Evolutionary conservation across 2,329 filamentous ascomycete species (phyloP).

Genomic region (Leptographium lundbergii): DNA sequence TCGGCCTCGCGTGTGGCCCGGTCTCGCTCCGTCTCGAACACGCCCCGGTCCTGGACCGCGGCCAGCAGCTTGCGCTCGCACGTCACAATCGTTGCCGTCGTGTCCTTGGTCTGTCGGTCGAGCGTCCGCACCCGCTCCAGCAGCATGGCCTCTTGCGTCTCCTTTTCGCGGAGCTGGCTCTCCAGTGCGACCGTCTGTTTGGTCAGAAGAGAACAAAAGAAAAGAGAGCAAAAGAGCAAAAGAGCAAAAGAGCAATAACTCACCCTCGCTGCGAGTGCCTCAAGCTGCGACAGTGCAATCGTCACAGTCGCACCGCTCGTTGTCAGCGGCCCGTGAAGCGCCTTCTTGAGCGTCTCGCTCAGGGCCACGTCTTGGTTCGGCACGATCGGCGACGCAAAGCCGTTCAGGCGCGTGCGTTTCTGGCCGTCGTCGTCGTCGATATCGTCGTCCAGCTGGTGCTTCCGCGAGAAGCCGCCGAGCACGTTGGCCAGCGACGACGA

Average conservation of each 20-base stretch:
- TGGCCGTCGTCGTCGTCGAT: conserved; percentile 6
- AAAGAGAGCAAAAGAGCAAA: too few relatives aligned
- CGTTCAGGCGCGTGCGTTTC: conserved; percentile 20
- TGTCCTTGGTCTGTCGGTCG: conserved; percentile 32
- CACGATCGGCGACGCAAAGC: conserved; percentile 13
- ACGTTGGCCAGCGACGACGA: neutral
- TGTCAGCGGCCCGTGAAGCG: conserved; percentile 6
- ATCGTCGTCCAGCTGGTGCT: conserved; percentile 18
- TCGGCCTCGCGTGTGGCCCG: conserved; percentile 23
- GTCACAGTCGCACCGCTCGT: conserved; percentile 10
- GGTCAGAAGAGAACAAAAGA: neutral
- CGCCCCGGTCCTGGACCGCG: conserved; percentile 37
- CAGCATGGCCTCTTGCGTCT: conserved; percentile 11
- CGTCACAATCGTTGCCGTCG: conserved; percentile 28
- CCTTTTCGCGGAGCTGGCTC: conserved; percentile 20
- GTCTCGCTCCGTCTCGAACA: conserved; percentile 32
- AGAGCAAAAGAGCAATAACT: neutral
- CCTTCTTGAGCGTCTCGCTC: conserved; percentile 6
- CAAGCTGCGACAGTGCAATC: conserved; percentile 19
- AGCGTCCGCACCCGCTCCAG: conserved; percentile 28
- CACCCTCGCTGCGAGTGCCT: conserved; percentile 17
- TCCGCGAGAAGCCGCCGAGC: conserved; percentile 20
- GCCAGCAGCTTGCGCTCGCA: conserved; percentile 35
- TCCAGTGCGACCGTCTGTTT: conserved; percentile 19
- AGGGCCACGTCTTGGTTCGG: neutral